Conservation (phyloP, 257 asterid species). For the Scutellaria galericulata region DNA sequence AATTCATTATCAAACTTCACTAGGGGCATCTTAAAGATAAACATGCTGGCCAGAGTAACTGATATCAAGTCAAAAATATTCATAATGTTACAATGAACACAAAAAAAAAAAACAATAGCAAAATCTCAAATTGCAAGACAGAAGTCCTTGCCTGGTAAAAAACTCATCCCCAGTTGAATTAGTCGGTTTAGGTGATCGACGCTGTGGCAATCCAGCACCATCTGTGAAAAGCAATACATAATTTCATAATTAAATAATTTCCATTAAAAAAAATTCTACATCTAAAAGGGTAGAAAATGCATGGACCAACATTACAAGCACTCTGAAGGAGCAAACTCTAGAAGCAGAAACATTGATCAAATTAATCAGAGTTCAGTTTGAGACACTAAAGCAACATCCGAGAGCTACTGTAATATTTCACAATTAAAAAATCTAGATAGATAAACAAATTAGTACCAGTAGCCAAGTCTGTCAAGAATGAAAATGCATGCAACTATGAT, state of each 20-base stretch:
- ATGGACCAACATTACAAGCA: not conserved
- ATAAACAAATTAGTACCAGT: not conserved
- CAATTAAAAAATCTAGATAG: not conserved
- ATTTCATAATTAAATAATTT: not conserved
- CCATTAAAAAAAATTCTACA: no score
- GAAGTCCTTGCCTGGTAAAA: conserved; percentile 34
- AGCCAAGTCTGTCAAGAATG: not conserved
- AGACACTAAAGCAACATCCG: not conserved
- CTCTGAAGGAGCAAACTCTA: not conserved
- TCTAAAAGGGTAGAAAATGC: not conserved
- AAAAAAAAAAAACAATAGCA: not conserved
- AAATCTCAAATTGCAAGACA: conserved; percentile 10
- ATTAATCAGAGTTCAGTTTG: not conserved
- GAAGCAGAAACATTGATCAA: not conserved
- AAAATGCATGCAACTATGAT: not conserved
- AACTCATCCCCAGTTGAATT: conserved; percentile 23
- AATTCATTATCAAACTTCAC: not conserved
- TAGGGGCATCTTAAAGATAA: not conserved
- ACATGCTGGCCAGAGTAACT: not conserved
- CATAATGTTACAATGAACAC: not conserved
- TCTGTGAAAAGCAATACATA: conserved; percentile 16
- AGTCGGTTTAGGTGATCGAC: conserved; percentile 17
- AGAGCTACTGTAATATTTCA: not conserved
- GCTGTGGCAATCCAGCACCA: conserved; percentile 24
- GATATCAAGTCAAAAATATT: not conserved